Base-by-base conservation (phyloP, 441 rosid genomes). In the Isatis lusitanica region DNA sequence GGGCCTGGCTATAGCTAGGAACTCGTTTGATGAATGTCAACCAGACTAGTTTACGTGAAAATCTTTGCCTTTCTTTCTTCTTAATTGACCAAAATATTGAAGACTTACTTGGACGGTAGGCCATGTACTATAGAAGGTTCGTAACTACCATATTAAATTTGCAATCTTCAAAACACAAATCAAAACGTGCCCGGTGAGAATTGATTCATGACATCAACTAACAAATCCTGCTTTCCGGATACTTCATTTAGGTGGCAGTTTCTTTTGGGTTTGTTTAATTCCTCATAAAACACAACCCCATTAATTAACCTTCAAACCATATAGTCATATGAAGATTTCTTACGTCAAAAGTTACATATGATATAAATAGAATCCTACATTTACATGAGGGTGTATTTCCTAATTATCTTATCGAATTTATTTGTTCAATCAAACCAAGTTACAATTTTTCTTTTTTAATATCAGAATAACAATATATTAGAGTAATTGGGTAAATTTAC, bases 111-210 rank as follows among this genome's bases (percentile, higher is more conserved):
- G 55, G 9, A 50, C 13, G 30, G 55, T 50, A 50, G 55, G 55
- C 55, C 55, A 21, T 10, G 10, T 50, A 50, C 10, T 18, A 21
- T 50, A 9, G 18, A 50, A 18, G 55, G 55, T 50, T 50, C 3
- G 55, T 50, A 50, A 50, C 55, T 21, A 50, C 57, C 57, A 3
- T 52, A 52, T 52, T 52, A 26, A 67, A 67, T 69, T 8, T 33
- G 46, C 38, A 57, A 57, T 69, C 66, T 44, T 31, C 28, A n/a
- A 44, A 43, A 56, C 40, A 56, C 35, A 43, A 58, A 58, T 18
- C 26, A 30, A 26, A 52, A 52, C 16, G 7, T 52, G 35, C 35
- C 57, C 35, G 33, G 33, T 52, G 57, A 52, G 35, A 52, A 52
- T 24, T 30, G 1, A 52, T 52, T 52, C 33, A 26, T 26, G 26